Percentiles rank a stretch among this genome's conserved stretches.
These are phyloP conservation scores for Colletotrichum sp. DNA, from an alignment of 2,329 filamentous ascomycete species.

Conservation along the genomic window DNA sequence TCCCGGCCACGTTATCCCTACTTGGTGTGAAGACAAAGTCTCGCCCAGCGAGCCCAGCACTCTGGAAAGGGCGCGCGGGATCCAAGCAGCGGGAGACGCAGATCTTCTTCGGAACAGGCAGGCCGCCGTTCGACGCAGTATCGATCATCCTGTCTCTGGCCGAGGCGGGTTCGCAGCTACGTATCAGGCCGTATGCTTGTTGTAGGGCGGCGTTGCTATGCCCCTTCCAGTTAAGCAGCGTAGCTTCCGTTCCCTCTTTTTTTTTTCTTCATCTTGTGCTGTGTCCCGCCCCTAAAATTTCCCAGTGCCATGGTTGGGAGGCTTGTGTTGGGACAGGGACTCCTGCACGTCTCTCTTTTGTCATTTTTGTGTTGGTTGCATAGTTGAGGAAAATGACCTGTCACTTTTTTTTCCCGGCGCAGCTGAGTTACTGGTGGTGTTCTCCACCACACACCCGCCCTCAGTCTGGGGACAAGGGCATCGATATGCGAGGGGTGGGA, in stretches of 20 bases:
- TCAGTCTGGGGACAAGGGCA: neutral
- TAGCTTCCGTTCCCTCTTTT: constrained; percentile 4
- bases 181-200: neutral
- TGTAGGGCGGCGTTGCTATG: neutral
- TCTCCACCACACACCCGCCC: neutral
- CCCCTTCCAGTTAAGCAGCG: neutral
- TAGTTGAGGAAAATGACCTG: neutral
- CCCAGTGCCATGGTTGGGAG: constrained; percentile 5
- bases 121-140: neutral
- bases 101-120: neutral
- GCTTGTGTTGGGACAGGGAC: constrained; percentile 1
- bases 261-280: neutral
- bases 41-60: neutral
- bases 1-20: neutral
- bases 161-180: neutral
- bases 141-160: neutral
- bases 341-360: neutral
- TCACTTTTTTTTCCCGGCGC: neutral
- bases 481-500: neutral
- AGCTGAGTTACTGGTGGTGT: neutral
- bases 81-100: neutral
- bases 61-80: neutral
- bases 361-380: neutral
- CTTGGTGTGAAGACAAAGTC: neutral
- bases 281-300: neutral